Conservation (phyloP, 805 yeast species). For the Yarrowia sp. region DNA sequence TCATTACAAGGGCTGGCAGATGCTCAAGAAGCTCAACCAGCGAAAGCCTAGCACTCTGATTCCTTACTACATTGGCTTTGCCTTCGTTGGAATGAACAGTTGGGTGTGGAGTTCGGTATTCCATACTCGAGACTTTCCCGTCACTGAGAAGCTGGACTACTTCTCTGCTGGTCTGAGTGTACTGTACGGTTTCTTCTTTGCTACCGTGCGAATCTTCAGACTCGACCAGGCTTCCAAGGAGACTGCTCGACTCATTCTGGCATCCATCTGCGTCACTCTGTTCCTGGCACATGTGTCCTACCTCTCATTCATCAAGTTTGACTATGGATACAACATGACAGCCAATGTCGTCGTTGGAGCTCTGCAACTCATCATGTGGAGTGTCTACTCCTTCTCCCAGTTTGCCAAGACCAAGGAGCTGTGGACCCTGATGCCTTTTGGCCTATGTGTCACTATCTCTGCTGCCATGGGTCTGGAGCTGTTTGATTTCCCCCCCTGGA, state of each 20-base stretch:
- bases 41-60: slow-evolving; percentile 32
- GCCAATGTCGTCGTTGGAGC: slow-evolving; percentile 81
- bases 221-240: slow-evolving; percentile 47
- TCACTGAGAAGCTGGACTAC: slow-evolving; percentile 86
- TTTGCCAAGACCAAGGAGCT: slow-evolving; percentile 31
- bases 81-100: slow-evolving; percentile 72
- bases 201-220: slow-evolving; percentile 58
- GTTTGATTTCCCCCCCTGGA: slow-evolving; percentile 79
- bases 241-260: slow-evolving; percentile 41
- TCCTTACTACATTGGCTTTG: slow-evolving; percentile 47
- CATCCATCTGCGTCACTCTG: slow-evolving; percentile 47
- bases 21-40: slow-evolving; percentile 31
- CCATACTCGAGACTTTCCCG: slow-evolving; percentile 76
- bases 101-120: slow-evolving; percentile 86
- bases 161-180: slow-evolving; percentile 92
- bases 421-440: slow-evolving; percentile 54
- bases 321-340: slow-evolving; percentile 90
- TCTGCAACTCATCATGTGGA: slow-evolving; percentile 63
- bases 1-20: slow-evolving; percentile 51
- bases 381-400: slow-evolving; percentile 39
- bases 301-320: slow-evolving; percentile 67
- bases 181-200: slow-evolving; percentile 70
- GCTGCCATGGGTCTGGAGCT: slow-evolving; percentile 86
- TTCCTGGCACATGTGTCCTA: slow-evolving; percentile 66
- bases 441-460: slow-evolving; percentile 52